Conservation (phyloP, 441 rosid genomes). For the Mallotus japonicus region DNA sequence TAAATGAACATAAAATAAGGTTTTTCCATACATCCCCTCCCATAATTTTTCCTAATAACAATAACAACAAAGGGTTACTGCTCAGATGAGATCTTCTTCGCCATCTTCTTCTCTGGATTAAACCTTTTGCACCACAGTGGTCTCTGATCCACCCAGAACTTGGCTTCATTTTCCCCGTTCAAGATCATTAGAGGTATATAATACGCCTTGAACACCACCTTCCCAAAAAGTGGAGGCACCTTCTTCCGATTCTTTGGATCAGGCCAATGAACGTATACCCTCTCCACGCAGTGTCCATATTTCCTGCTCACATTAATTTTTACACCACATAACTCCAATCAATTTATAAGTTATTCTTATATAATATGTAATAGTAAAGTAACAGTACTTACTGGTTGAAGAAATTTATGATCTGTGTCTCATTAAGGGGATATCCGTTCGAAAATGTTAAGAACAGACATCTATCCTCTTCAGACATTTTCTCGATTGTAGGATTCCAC, state of each 20-base stretch:
- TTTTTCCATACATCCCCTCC: too few species aligned
- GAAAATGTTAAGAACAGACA: slow-evolving; percentile 49
- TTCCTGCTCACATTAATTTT: slow-evolving; percentile 18
- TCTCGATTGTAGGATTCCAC: slow-evolving; percentile 29
- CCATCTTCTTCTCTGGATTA: slow-evolving; percentile 3
- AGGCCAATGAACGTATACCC: slow-evolving; percentile 42
- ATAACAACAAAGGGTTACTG: too few species aligned
- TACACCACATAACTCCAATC: not conserved
- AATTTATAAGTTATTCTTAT: too few species aligned
- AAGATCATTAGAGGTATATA: slow-evolving; percentile 20
- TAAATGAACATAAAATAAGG: too few species aligned
- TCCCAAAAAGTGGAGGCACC: slow-evolving; percentile 30
- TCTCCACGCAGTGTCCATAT: slow-evolving; percentile 37
- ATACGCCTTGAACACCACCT: slow-evolving; percentile 27
- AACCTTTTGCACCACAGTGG: slow-evolving; percentile 49
- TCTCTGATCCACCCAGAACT: slow-evolving; percentile 28
- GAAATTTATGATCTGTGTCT: slow-evolving; percentile 30
- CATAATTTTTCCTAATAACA: too few species aligned
- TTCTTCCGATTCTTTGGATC: not conserved
- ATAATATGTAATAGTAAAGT: too few species aligned
- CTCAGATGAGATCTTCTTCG: too few species aligned
- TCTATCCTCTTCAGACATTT: slow-evolving; percentile 32
- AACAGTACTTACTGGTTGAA: slow-evolving; percentile 29
- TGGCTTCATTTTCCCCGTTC: slow-evolving; percentile 17
- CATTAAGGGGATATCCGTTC: slow-evolving; percentile 38